Evolutionary conservation across 495 filamentous ascomycete genomes (phyloP), one percentile per base, ranked within the genome.

Genomic region (Penicillium nucicola): DNA sequence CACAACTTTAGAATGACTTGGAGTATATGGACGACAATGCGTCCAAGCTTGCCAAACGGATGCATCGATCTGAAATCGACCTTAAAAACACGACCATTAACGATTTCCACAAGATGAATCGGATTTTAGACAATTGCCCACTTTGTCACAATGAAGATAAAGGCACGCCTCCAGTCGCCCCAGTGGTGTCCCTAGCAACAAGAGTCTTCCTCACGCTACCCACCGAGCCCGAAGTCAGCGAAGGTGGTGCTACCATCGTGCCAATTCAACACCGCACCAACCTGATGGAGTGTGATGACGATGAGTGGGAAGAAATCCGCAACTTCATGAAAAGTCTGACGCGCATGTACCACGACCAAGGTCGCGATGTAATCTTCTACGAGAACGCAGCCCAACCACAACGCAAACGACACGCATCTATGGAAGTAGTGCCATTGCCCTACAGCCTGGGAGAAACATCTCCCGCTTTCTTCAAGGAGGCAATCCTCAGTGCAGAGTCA

Each of bases 271-370:
- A 98, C 65, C 85, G 85, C 36, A 82, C 79, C 25, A 98, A 97
- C 64, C 82, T 97, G 11, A 76, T 98, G 18, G 93, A 97, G 69
- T 97, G 95, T 63, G 95, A 97, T 63, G 95, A 97, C 62, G 95
- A 97, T 60, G 93, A 98, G 66, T 98, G 95, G 93, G 93, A 98
- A 58, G 93, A 98, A 64, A 89, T 98, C 33, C 86, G 92, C 37
- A 98, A 98, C 68, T 98, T 98, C 69, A 97, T 97, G 92, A 98
- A 98, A 72, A 87, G 82, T 61, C 80, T 98, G 25, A 97, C 85
- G 2, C 84, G 92, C 40, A 83, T 95, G 82, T 97, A 97, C 67
- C 88, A 92, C 69, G 85, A 89, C 22, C 90, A 93, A 61, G 90
- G 88, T 22, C 84, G 86, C 32, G 89, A 90, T 60, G 95, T 97